Evolutionary conservation across 495 filamentous ascomycete species (phyloP), one percentile per base, ranked within the genome.

Genomic region (Talaromyces stipitatus): DNA sequence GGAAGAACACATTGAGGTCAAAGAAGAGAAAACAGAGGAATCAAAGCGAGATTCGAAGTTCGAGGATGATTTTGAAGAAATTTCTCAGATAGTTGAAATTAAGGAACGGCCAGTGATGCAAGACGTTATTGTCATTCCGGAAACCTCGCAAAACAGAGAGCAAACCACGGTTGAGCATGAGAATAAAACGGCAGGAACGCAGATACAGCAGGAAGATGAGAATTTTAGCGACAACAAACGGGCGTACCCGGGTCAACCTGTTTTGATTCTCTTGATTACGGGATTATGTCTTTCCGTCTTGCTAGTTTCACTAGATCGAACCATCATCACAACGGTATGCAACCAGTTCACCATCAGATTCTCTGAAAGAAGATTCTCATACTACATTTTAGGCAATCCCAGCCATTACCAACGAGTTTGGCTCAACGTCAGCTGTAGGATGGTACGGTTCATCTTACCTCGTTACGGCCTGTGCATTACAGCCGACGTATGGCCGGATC

Each of bases 381-480:
- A n/a, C n/a, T n/a, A n/a, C n/a, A n/a, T n/a, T n/a, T n/a, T 75
- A 23, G 58, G 66, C 66, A 11, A 78, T 79, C 12, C 78, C 78
- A 6, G 63, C 60, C 24, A 76, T 78, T 32, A 75, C 75, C 0
- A 68, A 78, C 61, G 72, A 77, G 27, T 80, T 79, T 53, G 43
- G 67, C 26, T 74, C 72, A 11, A 59, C 73, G 20, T 64, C 66
- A 6, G 76, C 78, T 24, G 73, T 80, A 16, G 75, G 73, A 8
- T 80, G 77, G 77, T 80, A 80, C 59, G 77, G 76, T 14, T 66
- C 62, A 48, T 72, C 74, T 56, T 82, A 82, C 61, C 73, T 81
- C 58, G 62, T 82, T 60, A 86, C 82, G 0, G 64, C 68, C 0
- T 66, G 63, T 10, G 66, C 71, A 0, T 55, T 74, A 0, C 70